phyloP scores from a whole-genome alignment of 2,329 filamentous ascomycete species.

The Nigrospora sphaerica region DNA sequence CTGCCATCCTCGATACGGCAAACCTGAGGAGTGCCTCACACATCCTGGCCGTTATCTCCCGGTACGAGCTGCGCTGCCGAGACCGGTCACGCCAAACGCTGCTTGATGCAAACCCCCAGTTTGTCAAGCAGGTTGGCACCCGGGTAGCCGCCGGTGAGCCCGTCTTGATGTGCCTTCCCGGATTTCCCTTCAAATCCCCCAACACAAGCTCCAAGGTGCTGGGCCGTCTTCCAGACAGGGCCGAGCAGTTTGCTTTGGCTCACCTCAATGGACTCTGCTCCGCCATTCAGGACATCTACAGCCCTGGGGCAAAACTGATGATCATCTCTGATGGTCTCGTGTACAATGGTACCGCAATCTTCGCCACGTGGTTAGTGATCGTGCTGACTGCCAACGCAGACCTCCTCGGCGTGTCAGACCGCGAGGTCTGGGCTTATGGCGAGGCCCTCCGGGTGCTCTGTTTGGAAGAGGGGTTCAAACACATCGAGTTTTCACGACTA shows the following conservation, averaged over 20 bases:
- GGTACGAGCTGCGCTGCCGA: no score
- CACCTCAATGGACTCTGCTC: constrained; percentile 42
- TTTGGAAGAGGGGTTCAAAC: constrained; percentile 27
- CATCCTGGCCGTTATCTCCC: no score
- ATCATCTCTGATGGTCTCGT: constrained; percentile 50
- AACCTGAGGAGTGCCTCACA: no score
- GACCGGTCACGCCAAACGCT: no score
- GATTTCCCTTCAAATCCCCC: constrained; percentile 57
- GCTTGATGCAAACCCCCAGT: constrained; percentile 18
- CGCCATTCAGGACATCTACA: constrained; percentile 37
- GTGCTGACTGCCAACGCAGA: constrained; percentile 24
- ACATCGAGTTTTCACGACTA: constrained; percentile 43
- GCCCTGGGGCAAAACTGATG: constrained; percentile 38
- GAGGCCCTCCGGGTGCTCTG: constrained; percentile 35
- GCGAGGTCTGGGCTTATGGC: constrained; percentile 45
- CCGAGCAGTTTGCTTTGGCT: constrained; percentile 44
- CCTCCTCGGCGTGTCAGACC: constrained; percentile 41
- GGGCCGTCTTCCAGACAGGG: constrained; percentile 47
- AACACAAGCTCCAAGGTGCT: constrained; percentile 47
- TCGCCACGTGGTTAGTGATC: no score
- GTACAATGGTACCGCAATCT: constrained; percentile 38
- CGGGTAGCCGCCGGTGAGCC: constrained; percentile 25
- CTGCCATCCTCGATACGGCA: no score
- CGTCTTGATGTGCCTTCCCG: constrained; percentile 42
- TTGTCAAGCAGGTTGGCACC: constrained; percentile 31